Conservation (phyloP, 257 asterid species). For the Plantago ovata region DNA sequence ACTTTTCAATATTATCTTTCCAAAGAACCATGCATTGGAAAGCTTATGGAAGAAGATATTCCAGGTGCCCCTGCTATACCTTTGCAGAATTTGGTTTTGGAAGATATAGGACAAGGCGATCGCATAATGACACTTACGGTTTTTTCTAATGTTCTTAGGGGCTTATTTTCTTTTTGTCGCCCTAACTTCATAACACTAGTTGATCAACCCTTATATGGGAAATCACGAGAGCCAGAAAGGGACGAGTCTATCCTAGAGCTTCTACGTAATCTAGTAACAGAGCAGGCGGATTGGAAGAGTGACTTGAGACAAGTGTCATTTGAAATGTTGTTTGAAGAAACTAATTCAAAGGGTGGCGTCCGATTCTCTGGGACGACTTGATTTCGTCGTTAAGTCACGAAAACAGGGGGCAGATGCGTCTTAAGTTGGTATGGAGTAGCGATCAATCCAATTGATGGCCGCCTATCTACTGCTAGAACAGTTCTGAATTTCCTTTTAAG, state of each 20-base stretch:
- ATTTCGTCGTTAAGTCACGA: too few relatives aligned
- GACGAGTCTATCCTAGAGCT: background rate
- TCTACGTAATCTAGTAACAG: background rate
- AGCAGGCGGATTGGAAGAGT: background rate
- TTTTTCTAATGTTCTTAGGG: background rate
- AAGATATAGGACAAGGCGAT: background rate
- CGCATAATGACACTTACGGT: background rate
- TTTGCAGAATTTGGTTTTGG: background rate
- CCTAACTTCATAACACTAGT: background rate
- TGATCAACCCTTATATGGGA: background rate
- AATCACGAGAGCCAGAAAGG: background rate
- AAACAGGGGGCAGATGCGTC: too few relatives aligned
- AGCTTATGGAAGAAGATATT: constrained; percentile 5
- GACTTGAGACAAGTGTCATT: background rate
- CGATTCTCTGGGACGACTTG: too few relatives aligned
- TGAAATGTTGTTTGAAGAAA: background rate
- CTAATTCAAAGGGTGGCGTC: background rate
- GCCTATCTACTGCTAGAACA: too few relatives aligned
- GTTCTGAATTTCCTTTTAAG: too few relatives aligned
- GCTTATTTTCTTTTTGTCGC: background rate
- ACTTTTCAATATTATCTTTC: background rate
- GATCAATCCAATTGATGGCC: too few relatives aligned
- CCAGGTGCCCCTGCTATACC: background rate
- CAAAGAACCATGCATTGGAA: background rate
- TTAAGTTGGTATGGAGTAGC: too few relatives aligned